Evolutionary conservation across 140 eudicot species (phyloP).

Genomic region (Anethum foeniculum): DNA sequence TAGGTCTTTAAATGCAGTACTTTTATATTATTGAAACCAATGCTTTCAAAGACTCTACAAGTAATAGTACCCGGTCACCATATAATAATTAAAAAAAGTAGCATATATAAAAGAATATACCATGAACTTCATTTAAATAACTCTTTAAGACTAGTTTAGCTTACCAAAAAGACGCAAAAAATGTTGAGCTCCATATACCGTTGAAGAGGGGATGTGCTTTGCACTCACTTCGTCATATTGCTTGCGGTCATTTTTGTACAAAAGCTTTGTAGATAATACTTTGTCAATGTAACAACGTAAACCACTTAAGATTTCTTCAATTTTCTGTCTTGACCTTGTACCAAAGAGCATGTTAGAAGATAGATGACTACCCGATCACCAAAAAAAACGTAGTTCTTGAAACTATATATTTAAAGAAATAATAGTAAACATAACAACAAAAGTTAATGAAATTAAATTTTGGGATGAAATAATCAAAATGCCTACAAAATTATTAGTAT

Average conservation of each 20-base stretch:
- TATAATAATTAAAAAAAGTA: not conserved
- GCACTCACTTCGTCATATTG: conserved; percentile 48
- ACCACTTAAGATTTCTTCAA: conserved; percentile 44
- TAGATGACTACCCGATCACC: not conserved
- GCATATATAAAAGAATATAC: not conserved
- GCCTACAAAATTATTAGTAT: not conserved
- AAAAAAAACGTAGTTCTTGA: not conserved
- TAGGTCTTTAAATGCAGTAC: too few relatives aligned
- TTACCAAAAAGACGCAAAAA: conserved; percentile 70
- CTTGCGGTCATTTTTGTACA: conserved; percentile 54
- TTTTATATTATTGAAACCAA: not conserved
- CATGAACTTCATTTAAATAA: not conserved
- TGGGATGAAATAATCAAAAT: not conserved
- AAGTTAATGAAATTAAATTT: too few relatives aligned
- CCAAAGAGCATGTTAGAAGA: not conserved
- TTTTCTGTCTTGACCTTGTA: not conserved
- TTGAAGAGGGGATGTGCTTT: conserved; percentile 44
- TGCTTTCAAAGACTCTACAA: not conserved
- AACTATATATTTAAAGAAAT: not conserved
- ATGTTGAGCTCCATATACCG: conserved; percentile 82
- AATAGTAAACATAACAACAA: not conserved
- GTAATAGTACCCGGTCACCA: not conserved
- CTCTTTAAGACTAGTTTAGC: not conserved
- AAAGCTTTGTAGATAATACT: conserved; percentile 68
- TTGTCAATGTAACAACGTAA: conserved; percentile 58